Evolutionary conservation across 164 flowering plant genomes (phyloP).

Genomic region (Berberis thunbergii): DNA sequence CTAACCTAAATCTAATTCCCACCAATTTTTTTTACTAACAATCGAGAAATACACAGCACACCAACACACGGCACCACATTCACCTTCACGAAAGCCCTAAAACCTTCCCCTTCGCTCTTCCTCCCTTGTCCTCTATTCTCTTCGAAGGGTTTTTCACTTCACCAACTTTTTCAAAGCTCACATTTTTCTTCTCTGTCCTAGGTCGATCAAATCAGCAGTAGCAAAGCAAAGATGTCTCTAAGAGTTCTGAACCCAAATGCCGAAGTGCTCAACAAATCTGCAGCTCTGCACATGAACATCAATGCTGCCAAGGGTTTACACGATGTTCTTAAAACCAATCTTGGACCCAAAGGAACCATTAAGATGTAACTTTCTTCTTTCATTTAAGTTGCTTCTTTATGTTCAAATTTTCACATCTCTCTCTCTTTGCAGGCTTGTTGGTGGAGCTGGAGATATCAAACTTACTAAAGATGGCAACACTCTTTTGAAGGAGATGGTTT

Average conservation of each 20-base stretch:
- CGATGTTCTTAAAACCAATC: slow-evolving; percentile 91
- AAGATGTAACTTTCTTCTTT: slow-evolving; percentile 46
- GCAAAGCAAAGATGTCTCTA: slow-evolving; percentile 50
- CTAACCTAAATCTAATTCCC: too few relatives aligned
- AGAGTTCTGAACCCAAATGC: slow-evolving; percentile 87
- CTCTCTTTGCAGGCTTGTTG: slow-evolving; percentile 71
- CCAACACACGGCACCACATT: too few relatives aligned
- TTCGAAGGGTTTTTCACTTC: too few relatives aligned
- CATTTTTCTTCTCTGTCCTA: too few relatives aligned
- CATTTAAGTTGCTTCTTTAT: not conserved
- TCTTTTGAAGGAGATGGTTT: slow-evolving; percentile 90
- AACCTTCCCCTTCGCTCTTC: too few relatives aligned
- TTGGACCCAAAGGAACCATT: slow-evolving; percentile 98
- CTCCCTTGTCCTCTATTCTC: too few relatives aligned
- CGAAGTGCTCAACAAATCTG: slow-evolving; percentile 95
- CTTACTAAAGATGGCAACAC: slow-evolving; percentile 98
- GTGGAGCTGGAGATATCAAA: slow-evolving; percentile 95
- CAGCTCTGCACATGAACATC: slow-evolving; percentile 97
- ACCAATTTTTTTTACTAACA: too few relatives aligned
- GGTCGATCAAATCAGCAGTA: not conserved
- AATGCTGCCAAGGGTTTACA: slow-evolving; percentile 97
- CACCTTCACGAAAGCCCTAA: too few relatives aligned
- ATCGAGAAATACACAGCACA: too few relatives aligned
- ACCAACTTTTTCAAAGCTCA: too few relatives aligned
- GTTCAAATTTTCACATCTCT: not conserved